A percentile compares a stretch with the other conserved stretches of the same genome.
Evolutionary conservation across 2,329 filamentous ascomycete species (phyloP).

Genomic region (Cercospora sp.): DNA sequence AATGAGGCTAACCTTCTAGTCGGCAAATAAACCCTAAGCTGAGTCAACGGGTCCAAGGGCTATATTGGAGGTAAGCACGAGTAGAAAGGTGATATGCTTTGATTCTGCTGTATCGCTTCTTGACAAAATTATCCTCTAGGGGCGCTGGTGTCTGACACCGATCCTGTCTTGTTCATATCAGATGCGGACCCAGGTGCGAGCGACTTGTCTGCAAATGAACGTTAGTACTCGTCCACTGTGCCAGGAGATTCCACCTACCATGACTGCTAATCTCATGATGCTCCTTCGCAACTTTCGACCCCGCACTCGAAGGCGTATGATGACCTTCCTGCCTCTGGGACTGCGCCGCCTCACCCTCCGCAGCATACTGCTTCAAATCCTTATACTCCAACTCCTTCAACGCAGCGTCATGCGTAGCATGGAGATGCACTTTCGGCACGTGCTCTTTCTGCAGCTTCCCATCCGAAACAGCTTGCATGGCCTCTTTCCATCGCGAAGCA

Average conservation of each 20-base stretch:
- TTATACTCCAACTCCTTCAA: constrained; percentile 21
- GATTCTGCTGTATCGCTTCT: background rate
- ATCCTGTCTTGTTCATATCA: constrained; percentile 14
- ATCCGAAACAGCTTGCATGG: constrained; percentile 20
- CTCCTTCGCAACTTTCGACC: constrained; percentile 22
- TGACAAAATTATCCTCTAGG: constrained; percentile 12
- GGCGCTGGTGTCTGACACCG: constrained; percentile 12
- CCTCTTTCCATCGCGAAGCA: constrained; percentile 19
- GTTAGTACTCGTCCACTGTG: background rate
- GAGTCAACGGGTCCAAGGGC: too few relatives aligned
- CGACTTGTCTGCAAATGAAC: constrained; percentile 1
- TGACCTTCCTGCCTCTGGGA: constrained; percentile 23
- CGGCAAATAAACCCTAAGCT: too few relatives aligned
- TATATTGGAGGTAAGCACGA: too few relatives aligned
- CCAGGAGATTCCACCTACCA: background rate
- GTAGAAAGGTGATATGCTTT: background rate
- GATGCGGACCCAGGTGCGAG: constrained; percentile 22
- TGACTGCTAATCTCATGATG: constrained; percentile 25
- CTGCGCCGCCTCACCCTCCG: constrained; percentile 22
- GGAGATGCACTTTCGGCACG: constrained; percentile 23
- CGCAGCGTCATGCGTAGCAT: constrained; percentile 23
- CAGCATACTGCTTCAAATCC: constrained; percentile 24
- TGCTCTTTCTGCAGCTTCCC: constrained; percentile 20
- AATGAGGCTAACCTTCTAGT: too few relatives aligned
- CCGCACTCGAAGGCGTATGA: constrained; percentile 17